Evolutionary conservation across 1,139 yeast species (phyloP).

Genomic region (Candida glucosophila): DNA sequence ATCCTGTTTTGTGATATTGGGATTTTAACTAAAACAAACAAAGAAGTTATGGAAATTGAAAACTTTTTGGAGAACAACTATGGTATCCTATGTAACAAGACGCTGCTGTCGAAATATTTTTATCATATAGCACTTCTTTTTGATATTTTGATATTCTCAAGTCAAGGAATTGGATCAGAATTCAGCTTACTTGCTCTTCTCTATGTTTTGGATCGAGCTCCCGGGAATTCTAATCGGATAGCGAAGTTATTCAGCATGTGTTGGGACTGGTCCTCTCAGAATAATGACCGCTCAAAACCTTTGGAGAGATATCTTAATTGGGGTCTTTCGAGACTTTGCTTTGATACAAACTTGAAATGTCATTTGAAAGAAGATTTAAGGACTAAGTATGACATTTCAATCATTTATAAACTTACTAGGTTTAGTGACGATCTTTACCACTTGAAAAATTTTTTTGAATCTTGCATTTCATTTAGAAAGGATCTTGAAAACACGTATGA

Average conservation of each 20-base stretch:
- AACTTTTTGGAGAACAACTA: constrained; percentile 24
- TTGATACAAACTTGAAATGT: constrained; percentile 1
- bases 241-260: constrained; percentile 18
- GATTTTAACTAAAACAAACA: constrained; percentile 46
- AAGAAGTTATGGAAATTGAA: constrained; percentile 39
- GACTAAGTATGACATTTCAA: constrained; percentile 1
- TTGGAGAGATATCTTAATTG: constrained; percentile 4
- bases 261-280: too few relatives aligned
- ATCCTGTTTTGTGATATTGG: constrained; percentile 46
- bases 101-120: constrained; percentile 47
- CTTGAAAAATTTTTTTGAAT: constrained; percentile 1
- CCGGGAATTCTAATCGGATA: constrained; percentile 16
- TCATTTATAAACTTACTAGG: constrained; percentile 1
- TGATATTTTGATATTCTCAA: constrained; percentile 38
- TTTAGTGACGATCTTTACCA: constrained; percentile 1
- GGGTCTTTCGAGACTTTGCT: constrained; percentile 12
- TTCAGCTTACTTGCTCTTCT: constrained; percentile 24
- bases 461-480: neutral
- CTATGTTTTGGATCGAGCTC: constrained; percentile 17
- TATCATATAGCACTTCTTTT: too few relatives aligned
- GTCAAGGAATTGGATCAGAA: constrained; percentile 22
- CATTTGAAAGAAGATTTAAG: too few relatives aligned
- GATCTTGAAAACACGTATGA: neutral
- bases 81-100: constrained; percentile 36
- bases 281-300: too few relatives aligned